A percentile compares a stretch with the other conserved stretches of the same genome.
Evolutionary conservation across 495 filamentous ascomycete species (phyloP).

Genomic region (Neurospora tetraspora): DNA sequence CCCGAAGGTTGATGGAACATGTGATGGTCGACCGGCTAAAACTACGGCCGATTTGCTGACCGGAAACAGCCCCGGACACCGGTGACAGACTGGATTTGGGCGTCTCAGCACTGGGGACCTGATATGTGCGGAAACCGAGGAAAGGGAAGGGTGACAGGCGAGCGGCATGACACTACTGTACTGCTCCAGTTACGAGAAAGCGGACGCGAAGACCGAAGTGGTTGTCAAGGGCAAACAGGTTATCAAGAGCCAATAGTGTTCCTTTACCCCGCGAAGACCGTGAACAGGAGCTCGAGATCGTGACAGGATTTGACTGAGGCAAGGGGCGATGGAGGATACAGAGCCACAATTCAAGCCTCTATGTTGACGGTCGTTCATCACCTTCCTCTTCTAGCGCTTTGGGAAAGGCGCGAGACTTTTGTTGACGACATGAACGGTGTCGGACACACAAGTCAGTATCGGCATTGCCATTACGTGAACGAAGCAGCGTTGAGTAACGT

Average conservation of each 20-base stretch:
- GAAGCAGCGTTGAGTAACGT: background rate
- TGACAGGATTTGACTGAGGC: background rate
- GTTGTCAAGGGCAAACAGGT: too few relatives aligned
- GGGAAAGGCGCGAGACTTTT: background rate
- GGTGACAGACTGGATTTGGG: background rate
- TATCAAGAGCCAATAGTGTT: background rate
- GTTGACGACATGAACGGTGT: background rate
- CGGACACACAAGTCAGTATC: background rate
- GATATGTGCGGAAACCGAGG: background rate
- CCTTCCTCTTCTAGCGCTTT: background rate
- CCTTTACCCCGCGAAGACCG: background rate
- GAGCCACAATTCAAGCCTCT: accelerated
- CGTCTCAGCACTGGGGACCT: background rate
- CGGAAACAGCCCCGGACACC: background rate
- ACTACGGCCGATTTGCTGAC: background rate
- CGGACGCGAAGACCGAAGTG: too few relatives aligned
- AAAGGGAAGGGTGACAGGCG: background rate
- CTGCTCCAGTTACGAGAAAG: too few relatives aligned
- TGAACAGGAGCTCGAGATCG: background rate
- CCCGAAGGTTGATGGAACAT: background rate
- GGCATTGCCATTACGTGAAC: background rate
- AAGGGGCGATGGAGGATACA: too few relatives aligned
- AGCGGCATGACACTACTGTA: background rate
- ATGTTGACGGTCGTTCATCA: background rate
- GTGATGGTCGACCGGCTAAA: background rate